Evolutionary conservation across 2,329 filamentous ascomycete species (phyloP).

Genomic region (Westerdykella aurantiaca): DNA sequence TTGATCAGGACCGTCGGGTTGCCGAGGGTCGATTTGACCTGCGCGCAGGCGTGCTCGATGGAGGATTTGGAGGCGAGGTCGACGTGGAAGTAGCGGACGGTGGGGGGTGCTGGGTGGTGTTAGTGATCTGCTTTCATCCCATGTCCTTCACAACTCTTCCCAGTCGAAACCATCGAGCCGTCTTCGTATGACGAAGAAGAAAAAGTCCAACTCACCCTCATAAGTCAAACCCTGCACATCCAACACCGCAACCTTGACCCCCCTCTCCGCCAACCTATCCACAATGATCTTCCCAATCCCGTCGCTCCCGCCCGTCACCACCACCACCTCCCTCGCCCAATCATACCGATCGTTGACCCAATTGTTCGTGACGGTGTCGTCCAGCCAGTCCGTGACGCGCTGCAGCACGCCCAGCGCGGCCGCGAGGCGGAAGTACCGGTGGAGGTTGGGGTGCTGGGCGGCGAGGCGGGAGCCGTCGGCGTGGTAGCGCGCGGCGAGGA

Average conservation of each 20-base stretch:
- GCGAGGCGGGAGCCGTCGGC: conserved; percentile 53
- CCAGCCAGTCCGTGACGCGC: conserved; percentile 48
- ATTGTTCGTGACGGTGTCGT: conserved; percentile 47
- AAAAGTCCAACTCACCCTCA: conserved; percentile 25
- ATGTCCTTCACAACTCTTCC: neutral
- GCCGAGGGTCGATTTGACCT: conserved; percentile 54
- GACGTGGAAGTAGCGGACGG: conserved; percentile 63
- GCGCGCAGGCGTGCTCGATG: conserved; percentile 48
- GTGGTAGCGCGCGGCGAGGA: conserved; percentile 61
- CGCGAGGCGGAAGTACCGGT: conserved; percentile 50
- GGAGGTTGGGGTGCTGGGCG: conserved; percentile 45
- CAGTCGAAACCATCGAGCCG: neutral
- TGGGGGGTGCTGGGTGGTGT: conserved; percentile 37
- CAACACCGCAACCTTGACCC: conserved; percentile 63
- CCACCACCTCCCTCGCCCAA: conserved; percentile 64
- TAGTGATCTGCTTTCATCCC: conserved; percentile 1
- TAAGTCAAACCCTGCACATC: conserved; percentile 61
- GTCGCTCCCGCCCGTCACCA: conserved; percentile 68
- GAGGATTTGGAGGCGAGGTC: conserved; percentile 58
- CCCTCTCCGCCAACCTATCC: conserved; percentile 57
- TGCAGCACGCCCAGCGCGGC: conserved; percentile 50
- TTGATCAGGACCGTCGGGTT: conserved; percentile 66
- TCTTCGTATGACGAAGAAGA: neutral
- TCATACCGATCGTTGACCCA: conserved; percentile 53
- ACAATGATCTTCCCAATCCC: conserved; percentile 67